phyloP scores from a whole-genome alignment of 192 early-diverging fungal species.

The Coemansia sp. region DNA sequence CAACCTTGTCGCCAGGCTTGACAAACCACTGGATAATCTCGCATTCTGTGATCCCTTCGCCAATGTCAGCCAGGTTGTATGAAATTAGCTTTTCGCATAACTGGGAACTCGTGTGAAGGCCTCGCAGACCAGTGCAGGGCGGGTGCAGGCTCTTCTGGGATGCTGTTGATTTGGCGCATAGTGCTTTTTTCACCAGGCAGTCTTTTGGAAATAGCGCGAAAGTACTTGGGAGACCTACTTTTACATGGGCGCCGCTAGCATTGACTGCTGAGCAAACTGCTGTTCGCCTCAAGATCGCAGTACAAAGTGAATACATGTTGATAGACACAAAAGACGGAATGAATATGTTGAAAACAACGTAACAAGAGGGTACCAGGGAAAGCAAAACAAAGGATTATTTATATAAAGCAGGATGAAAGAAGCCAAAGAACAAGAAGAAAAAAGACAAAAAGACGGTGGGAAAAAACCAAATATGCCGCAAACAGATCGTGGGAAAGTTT shows the following conservation, averaged over 20 bases:
- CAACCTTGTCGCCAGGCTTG: conserved; percentile 82
- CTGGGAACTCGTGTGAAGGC: conserved; percentile 55
- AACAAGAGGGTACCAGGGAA: neutral
- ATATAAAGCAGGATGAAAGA: neutral
- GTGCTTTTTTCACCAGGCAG: neutral
- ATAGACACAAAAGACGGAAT: neutral
- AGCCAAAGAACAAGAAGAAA: neutral
- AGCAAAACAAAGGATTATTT: neutral
- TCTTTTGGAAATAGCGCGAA: neutral
- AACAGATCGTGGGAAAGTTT: conserved; percentile 23
- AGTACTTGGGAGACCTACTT: neutral
- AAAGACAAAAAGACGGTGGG: neutral
- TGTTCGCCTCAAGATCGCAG: neutral
- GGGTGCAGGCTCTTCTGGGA: neutral
- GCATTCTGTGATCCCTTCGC: conserved; percentile 97
- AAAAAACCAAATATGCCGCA: neutral
- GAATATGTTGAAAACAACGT: neutral
- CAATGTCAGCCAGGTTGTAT: conserved; percentile 94
- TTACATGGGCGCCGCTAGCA: neutral
- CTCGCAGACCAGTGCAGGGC: conserved; percentile 10
- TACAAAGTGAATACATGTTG: neutral
- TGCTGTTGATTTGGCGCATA: neutral
- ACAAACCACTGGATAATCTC: conserved; percentile 99
- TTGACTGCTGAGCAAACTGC: neutral
- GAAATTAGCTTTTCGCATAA: conserved; percentile 56